Evolutionary conservation across 495 filamentous ascomycete species (phyloP).

Genomic region (Xylaria acuta): DNA sequence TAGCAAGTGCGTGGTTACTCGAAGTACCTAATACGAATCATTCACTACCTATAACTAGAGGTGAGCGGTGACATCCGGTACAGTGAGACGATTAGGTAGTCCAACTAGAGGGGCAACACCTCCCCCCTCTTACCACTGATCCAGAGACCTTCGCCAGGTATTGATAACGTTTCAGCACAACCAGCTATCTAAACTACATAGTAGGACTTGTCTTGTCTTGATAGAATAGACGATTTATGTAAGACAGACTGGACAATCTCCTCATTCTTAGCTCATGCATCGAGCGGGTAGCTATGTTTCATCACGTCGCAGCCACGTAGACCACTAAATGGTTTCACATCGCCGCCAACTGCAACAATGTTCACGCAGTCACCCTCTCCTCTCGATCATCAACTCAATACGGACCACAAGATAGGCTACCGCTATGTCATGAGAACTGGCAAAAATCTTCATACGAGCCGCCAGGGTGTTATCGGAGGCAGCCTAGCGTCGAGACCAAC

Average conservation of each 20-base stretch:
- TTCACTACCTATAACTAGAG: background rate
- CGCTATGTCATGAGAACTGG: background rate
- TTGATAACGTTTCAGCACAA: too few relatives aligned
- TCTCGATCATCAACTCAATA: background rate
- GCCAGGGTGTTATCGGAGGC: constrained; percentile 9
- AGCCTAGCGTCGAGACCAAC: constrained; percentile 14
- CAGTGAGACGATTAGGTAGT: constrained; percentile 12
- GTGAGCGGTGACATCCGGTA: background rate
- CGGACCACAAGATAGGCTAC: background rate
- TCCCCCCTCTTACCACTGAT: background rate
- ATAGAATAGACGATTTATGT: background rate
- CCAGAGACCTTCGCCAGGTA: background rate
- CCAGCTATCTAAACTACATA: background rate
- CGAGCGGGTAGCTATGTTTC: constrained; percentile 10
- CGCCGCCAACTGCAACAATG: background rate
- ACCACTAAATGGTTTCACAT: constrained; percentile 10
- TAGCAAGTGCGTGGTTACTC: background rate
- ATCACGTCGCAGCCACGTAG: constrained; percentile 21
- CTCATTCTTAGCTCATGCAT: constrained; percentile 17
- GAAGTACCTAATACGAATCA: constrained; percentile 10
- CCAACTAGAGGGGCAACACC: constrained; percentile 2
- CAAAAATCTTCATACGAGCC: constrained; percentile 16
- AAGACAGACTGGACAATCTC: background rate
- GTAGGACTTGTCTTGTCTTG: background rate
- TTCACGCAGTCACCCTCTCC: background rate